These are phyloP conservation scores for Symbiodinium natans DNA, from an alignment of 73 alveolate species.

Conservation along the genomic window DNA sequence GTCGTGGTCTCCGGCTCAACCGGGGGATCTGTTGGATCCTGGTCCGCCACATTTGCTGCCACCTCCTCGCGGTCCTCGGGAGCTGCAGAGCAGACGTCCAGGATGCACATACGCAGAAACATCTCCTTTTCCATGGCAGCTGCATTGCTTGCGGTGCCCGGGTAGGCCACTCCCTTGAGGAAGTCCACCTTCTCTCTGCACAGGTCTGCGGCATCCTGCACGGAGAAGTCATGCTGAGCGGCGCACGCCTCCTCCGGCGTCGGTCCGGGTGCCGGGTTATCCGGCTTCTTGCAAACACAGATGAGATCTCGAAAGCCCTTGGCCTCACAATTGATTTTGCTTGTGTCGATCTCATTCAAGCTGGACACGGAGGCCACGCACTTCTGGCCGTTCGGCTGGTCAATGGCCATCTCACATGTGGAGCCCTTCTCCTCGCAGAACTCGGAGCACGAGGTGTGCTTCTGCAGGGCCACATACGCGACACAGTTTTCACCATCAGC, in stretches of 20 bases:
- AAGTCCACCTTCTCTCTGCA: neutral
- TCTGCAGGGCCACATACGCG: neutral
- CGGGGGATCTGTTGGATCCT: neutral
- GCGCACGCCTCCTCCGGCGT: slow-evolving; percentile 1
- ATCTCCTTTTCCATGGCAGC: neutral
- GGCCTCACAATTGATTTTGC: neutral
- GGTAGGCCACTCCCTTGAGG: neutral
- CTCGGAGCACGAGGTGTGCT: neutral
- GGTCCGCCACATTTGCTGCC: neutral
- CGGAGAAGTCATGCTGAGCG: neutral
- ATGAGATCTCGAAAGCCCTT: neutral
- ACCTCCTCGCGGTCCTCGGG: neutral
- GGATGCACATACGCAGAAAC: neutral
- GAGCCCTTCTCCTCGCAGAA: neutral
- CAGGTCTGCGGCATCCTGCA: neutral
- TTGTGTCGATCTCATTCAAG: neutral
- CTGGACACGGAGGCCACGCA: slow-evolving; percentile 8
- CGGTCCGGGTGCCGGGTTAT: neutral
- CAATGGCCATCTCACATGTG: neutral
- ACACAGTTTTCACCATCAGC: neutral
- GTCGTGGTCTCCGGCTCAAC: neutral
- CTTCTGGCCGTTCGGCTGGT: slow-evolving; percentile 1
- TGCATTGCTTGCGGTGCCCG: neutral
- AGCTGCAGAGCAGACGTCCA: neutral
- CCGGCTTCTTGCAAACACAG: neutral